Evolutionary conservation across 495 filamentous ascomycete species (phyloP).

Genomic region (Ramalina peruviana): DNA sequence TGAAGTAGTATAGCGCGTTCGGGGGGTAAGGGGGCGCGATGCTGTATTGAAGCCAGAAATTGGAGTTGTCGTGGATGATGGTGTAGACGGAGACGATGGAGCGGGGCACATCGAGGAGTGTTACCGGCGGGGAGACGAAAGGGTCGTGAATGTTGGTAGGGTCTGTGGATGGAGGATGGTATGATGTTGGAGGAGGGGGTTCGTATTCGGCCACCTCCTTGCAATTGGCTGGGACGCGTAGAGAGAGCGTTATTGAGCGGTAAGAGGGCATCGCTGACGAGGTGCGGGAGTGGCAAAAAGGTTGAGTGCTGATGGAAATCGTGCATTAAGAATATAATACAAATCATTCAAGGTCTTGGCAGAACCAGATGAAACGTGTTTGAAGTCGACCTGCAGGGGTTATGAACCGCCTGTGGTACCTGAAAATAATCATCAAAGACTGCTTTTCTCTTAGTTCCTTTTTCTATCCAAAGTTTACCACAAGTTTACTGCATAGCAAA

Average conservation of each 20-base stretch:
- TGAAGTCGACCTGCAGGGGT: too few species aligned
- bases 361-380: too few species aligned
- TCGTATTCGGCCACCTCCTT: conserved; percentile 11
- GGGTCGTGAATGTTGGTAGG: conserved; percentile 4
- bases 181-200: not conserved
- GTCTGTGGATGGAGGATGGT: too few species aligned
- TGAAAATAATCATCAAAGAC: too few species aligned
- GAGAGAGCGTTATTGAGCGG: conserved; percentile 15
- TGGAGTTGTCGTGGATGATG: conserved; percentile 18
- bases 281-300: too few species aligned
- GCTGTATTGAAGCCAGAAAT: conserved; percentile 28
- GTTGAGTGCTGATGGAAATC: too few species aligned
- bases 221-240: conserved; percentile 12
- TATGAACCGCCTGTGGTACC: too few species aligned
- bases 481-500: too few species aligned
- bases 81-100: conserved; percentile 20
- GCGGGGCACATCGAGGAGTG: conserved; percentile 6
- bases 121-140: conserved; percentile 7
- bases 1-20: conserved; percentile 26
- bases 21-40: conserved; percentile 22
- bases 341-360: too few species aligned
- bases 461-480: too few species aligned
- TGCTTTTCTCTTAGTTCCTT: too few species aligned
- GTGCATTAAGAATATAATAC: too few species aligned
- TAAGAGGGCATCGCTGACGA: conserved; percentile 13